Percentiles rank a stretch among this genome's conserved stretches.
phyloP scores from a whole-genome alignment of 768 basidiomycete genomes.

The Coprinopsis cinerea region DNA sequence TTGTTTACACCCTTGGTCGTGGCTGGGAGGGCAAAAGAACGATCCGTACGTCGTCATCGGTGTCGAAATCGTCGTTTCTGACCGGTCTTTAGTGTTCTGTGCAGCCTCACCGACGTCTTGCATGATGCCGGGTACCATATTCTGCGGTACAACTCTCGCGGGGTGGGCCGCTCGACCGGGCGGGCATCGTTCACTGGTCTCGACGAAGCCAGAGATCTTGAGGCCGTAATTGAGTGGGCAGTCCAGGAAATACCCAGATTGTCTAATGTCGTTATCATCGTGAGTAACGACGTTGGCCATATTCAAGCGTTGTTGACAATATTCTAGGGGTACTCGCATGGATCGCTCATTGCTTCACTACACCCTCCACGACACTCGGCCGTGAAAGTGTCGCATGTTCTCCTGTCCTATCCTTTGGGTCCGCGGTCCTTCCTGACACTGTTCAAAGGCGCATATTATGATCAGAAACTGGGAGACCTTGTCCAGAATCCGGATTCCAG shows the following conservation, averaged over 20 bases:
- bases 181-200: constrained; percentile 69
- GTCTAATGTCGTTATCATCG: constrained; percentile 51
- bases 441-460: constrained; percentile 56
- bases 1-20: constrained; percentile 83
- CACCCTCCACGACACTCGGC: constrained; percentile 36
- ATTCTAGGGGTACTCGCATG: constrained; percentile 74
- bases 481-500: constrained; percentile 39
- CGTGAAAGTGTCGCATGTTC: constrained; percentile 54
- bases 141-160: constrained; percentile 71
- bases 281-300: constrained; percentile 26
- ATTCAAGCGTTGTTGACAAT: neutral
- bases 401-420: constrained; percentile 74
- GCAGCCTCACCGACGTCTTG: constrained; percentile 35
- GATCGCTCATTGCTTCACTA: constrained; percentile 65
- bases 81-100: constrained; percentile 37
- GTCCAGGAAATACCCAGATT: constrained; percentile 29
- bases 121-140: constrained; percentile 47
- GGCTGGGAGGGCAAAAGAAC: constrained; percentile 71
- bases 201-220: constrained; percentile 64
- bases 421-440: constrained; percentile 63
- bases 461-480: constrained; percentile 42
- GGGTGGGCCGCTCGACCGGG: constrained; percentile 69
- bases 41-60: constrained; percentile 55
- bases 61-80: neutral
- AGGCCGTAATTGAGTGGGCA: constrained; percentile 54